These are phyloP conservation scores for Yamadazyma dushanensis DNA, from an alignment of 1,139 yeast species.

Conservation along the genomic window DNA sequence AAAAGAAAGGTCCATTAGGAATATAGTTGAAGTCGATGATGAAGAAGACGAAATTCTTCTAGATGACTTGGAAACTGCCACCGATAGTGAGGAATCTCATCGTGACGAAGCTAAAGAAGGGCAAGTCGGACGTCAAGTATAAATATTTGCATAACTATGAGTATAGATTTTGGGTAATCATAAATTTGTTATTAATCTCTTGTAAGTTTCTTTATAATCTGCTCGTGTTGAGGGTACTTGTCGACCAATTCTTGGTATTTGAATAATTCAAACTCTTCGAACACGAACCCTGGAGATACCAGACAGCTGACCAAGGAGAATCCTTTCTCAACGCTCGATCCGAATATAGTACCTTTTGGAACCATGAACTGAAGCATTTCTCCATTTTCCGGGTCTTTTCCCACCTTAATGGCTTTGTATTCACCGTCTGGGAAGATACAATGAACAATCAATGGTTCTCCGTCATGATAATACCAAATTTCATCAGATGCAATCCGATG, in stretches of 20 bases:
- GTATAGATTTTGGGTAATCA: background rate
- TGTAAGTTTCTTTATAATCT: slow-evolving; percentile 17
- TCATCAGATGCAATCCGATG: slow-evolving; percentile 21
- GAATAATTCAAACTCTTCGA: slow-evolving; percentile 20
- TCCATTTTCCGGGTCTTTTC: slow-evolving; percentile 16
- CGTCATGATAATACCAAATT: slow-evolving; percentile 22
- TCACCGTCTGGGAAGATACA: slow-evolving; percentile 17
- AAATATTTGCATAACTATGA: background rate
- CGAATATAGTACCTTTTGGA: slow-evolving; percentile 20
- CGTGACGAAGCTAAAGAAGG: no score
- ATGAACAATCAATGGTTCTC: slow-evolving; percentile 20
- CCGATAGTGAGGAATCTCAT: no score
- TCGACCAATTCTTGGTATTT: slow-evolving; percentile 14
- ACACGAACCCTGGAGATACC: slow-evolving; percentile 21
- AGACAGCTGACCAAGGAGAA: slow-evolving; percentile 20
- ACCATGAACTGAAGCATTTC: slow-evolving; percentile 19
- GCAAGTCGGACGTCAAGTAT: no score
- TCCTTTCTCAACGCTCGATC: slow-evolving; percentile 19
- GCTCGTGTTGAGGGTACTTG: slow-evolving; percentile 19
- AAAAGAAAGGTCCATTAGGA: slow-evolving; percentile 14
- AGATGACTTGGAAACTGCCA: slow-evolving; percentile 8
- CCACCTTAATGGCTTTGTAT: slow-evolving; percentile 15
- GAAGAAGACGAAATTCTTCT: slow-evolving; percentile 15
- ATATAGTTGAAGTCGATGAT: slow-evolving; percentile 10
- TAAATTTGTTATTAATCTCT: slow-evolving; percentile 7